These are phyloP conservation scores for Arbutus unedo DNA, from an alignment of 148 eudicot species.

Conservation along the genomic window DNA sequence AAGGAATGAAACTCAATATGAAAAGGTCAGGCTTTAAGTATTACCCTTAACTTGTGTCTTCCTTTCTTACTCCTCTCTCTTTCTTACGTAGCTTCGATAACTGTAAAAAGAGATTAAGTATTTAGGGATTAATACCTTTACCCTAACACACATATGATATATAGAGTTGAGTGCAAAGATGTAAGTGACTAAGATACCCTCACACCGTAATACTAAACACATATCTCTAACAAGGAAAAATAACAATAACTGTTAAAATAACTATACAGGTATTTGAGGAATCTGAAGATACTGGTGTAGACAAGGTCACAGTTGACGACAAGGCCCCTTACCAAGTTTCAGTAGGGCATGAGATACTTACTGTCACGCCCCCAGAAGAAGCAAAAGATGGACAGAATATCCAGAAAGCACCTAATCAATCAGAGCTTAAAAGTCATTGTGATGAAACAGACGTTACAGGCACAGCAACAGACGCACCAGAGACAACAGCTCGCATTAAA, in stretches of 20 bases:
- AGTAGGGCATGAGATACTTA: neutral
- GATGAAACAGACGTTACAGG: slow-evolving; percentile 4
- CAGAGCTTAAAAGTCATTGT: slow-evolving; percentile 6
- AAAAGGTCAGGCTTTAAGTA: slow-evolving; percentile 3
- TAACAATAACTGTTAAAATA: neutral
- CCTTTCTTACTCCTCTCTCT: neutral
- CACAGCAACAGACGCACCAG: slow-evolving; percentile 12
- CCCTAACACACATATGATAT: too few species aligned
- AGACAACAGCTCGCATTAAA: slow-evolving; percentile 11
- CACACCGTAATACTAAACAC: too few species aligned
- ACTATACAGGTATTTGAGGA: slow-evolving; percentile 14
- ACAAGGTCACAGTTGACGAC: slow-evolving; percentile 8
- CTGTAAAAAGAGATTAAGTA: too few species aligned
- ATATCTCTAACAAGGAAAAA: too few species aligned
- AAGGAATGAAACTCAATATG: slow-evolving; percentile 5
- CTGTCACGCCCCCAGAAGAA: neutral
- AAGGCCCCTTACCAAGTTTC: slow-evolving; percentile 15
- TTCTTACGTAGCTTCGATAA: neutral
- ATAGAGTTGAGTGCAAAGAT: too few species aligned
- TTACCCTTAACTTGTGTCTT: neutral
- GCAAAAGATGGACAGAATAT: slow-evolving; percentile 10
- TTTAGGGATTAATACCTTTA: too few species aligned
- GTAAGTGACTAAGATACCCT: too few species aligned
- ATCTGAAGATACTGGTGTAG: slow-evolving; percentile 4
- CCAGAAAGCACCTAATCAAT: neutral